A percentile compares a stretch with the other conserved stretches of the same genome.
These are phyloP conservation scores for Coemansia sp. DNA, from an alignment of 192 early-diverging fungal genomes.

Conservation along the genomic window DNA sequence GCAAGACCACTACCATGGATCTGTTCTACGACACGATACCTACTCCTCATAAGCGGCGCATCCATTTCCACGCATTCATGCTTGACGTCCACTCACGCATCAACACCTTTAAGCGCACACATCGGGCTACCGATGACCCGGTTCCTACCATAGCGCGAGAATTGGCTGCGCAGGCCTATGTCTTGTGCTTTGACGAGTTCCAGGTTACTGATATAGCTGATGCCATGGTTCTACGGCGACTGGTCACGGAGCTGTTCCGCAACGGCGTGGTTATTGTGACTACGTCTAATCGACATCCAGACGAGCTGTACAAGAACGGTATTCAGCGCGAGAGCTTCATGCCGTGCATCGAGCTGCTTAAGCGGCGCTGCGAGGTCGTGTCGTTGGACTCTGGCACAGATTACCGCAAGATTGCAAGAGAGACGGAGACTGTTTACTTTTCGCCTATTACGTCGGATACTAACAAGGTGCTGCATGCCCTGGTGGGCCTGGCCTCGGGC, in stretches of 20 bases:
- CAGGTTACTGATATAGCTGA: conserved; percentile 96
- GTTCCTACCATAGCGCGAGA: conserved; percentile 73
- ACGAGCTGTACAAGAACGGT: conserved; percentile 93
- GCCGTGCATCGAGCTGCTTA: conserved; percentile 86
- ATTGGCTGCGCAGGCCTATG: conserved; percentile 73
- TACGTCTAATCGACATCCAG: conserved; percentile 91
- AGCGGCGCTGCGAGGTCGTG: conserved; percentile 76
- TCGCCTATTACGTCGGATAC: conserved; percentile 57
- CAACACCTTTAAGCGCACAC: conserved; percentile 58
- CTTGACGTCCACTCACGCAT: conserved; percentile 80
- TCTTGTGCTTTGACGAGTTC: conserved; percentile 96
- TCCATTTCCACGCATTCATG: conserved; percentile 99
- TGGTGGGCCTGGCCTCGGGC: conserved; percentile 36
- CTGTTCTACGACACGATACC: conserved; percentile 82
- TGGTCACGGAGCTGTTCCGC: conserved; percentile 79
- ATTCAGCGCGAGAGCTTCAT: conserved; percentile 91
- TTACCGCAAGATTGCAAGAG: conserved; percentile 71
- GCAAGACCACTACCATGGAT: conserved; percentile 97
- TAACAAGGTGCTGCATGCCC: conserved; percentile 29
- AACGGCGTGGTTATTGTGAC: conserved; percentile 87
- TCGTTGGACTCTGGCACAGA: conserved; percentile 88
- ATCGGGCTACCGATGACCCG: conserved; percentile 57
- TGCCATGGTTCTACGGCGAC: conserved; percentile 86
- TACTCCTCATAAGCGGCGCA: conserved; percentile 72
- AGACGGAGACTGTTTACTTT: conserved; percentile 67